Base-by-base conservation (phyloP, 1,139 yeast genomes). In the Kurtzmaniella quercitrusa region DNA sequence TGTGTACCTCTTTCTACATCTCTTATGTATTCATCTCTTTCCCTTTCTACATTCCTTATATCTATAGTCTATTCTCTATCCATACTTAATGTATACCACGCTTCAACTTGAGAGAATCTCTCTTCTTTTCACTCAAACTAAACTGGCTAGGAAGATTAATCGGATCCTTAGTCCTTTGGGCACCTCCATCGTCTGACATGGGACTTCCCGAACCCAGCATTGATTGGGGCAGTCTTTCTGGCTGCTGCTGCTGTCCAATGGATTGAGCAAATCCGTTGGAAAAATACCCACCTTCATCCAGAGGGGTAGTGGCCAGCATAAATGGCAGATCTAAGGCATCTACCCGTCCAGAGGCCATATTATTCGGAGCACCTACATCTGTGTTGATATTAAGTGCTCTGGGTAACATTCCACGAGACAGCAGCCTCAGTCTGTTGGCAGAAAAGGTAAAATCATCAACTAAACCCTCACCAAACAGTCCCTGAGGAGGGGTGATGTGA, bases 21-120 rank as follows among this genome's bases (percentile, higher is more conserved):
- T n/a, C n/a, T n/a, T n/a, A n/a, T n/a, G n/a, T n/a, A n/a, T n/a
- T n/a, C n/a, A n/a, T n/a, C n/a, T n/a, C n/a, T n/a, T n/a, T n/a
- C n/a, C n/a, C n/a, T n/a, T n/a, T n/a, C n/a, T n/a, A n/a, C n/a
- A n/a, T n/a, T n/a, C n/a, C n/a, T n/a, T n/a, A n/a, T n/a, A n/a
- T 34, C 37, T 36, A 19, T 36, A 19, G 27, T 36, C 38, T 19
- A 19, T 19, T 36, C 9, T 6, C 19, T n/a, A 25, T 25, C 37
- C 17, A 12, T 25, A n/a, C 16, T 53, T 56, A 73, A 51, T 65
- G 75, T 31, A 73, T 73, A 31, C 78, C 78, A 57, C 78, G 62
- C 52, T 73, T 73, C 60, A 73, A 57, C 51, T 72, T 73, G 49
- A 73, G 63, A 21, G 75, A 68, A 45, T 73, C 78, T 47, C 78